Conservation (phyloP, 2,329 filamentous ascomycete species). For the Davidsoniella virescens region DNA sequence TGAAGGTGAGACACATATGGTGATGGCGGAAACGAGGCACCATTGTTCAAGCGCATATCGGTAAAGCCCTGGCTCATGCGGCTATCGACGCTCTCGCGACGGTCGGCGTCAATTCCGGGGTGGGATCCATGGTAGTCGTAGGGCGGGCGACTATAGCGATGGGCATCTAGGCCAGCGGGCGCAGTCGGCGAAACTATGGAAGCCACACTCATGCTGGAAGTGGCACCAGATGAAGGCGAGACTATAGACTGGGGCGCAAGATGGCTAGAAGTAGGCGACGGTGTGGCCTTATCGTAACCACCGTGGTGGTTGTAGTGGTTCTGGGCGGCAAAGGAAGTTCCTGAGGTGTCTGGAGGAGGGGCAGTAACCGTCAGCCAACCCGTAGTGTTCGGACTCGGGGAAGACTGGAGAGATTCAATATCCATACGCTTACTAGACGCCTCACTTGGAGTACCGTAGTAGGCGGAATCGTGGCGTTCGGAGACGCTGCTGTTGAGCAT, state of each 20-base stretch:
- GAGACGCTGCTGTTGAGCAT: constrained; percentile 9
- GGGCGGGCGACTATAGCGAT: constrained; percentile 28
- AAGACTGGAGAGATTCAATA: constrained; percentile 14
- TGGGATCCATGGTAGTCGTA: constrained; percentile 14
- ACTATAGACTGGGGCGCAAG: constrained; percentile 35
- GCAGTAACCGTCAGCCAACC: constrained; percentile 13
- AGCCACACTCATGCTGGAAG: constrained; percentile 48
- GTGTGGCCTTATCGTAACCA: constrained; percentile 30
- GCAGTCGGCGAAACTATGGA: constrained; percentile 48
- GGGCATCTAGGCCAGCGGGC: constrained; percentile 26
- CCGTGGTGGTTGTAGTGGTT: constrained; percentile 17
- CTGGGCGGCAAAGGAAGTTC: constrained; percentile 20
- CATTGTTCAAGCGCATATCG: constrained; percentile 48
- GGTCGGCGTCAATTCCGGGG: constrained; percentile 19
- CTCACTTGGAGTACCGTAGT: constrained; percentile 13
- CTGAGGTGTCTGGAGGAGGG: constrained; percentile 25
- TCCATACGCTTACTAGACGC: constrained; percentile 13
- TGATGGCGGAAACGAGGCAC: constrained; percentile 25
- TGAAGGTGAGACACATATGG: constrained; percentile 65
- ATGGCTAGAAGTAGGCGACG: constrained; percentile 34
- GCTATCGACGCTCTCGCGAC: constrained; percentile 66
- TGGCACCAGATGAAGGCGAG: constrained; percentile 36
- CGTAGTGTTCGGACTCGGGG: constrained; percentile 10
- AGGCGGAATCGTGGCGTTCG: constrained; percentile 12
- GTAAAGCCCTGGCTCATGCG: constrained; percentile 57